Evolutionary conservation across 2,329 filamentous ascomycete species (phyloP).

Genomic region (Sporothrix brunneoviolacea): DNA sequence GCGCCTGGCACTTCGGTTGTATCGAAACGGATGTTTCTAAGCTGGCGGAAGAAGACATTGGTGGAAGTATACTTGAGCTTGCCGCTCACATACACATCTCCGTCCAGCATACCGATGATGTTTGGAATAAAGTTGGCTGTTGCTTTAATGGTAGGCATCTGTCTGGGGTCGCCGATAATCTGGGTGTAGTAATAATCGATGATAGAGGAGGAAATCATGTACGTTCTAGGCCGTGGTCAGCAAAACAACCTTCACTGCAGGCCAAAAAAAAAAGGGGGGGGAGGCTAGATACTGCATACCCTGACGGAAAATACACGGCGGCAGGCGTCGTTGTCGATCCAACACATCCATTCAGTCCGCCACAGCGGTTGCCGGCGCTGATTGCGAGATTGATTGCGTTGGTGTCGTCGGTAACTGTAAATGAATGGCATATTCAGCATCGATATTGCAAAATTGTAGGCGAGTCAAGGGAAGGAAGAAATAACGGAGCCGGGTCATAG

Average conservation of each 20-base stretch:
- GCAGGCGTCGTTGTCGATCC: slow-evolving; percentile 20
- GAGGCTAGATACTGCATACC: slow-evolving; percentile 6
- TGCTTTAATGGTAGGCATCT: slow-evolving; percentile 22
- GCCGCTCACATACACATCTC: slow-evolving; percentile 37
- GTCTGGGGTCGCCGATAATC: slow-evolving; percentile 18
- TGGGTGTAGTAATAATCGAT: slow-evolving; percentile 22
- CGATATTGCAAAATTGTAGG: no score
- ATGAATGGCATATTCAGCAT: background rate
- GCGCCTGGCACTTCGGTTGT: slow-evolving; percentile 18
- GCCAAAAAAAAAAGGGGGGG: background rate
- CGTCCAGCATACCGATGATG: slow-evolving; percentile 41
- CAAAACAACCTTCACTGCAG: no score
- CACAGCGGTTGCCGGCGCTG: slow-evolving; percentile 28
- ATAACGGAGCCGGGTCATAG: no score
- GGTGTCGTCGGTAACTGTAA: slow-evolving; percentile 62
- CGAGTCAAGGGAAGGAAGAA: no score
- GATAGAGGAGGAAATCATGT: slow-evolving; percentile 20
- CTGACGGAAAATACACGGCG: slow-evolving; percentile 20
- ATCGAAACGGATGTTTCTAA: slow-evolving; percentile 22
- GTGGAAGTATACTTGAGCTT: slow-evolving; percentile 44
- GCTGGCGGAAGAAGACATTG: slow-evolving; percentile 40
- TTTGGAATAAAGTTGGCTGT: slow-evolving; percentile 36
- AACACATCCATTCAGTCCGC: slow-evolving; percentile 22
- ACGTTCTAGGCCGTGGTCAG: slow-evolving; percentile 16
- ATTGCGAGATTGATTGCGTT: slow-evolving; percentile 62